Percentiles rank a stretch among this genome's conserved stretches.
phyloP scores from a whole-genome alignment of 2,329 filamentous ascomycete genomes.

The Cercospora sp. region DNA sequence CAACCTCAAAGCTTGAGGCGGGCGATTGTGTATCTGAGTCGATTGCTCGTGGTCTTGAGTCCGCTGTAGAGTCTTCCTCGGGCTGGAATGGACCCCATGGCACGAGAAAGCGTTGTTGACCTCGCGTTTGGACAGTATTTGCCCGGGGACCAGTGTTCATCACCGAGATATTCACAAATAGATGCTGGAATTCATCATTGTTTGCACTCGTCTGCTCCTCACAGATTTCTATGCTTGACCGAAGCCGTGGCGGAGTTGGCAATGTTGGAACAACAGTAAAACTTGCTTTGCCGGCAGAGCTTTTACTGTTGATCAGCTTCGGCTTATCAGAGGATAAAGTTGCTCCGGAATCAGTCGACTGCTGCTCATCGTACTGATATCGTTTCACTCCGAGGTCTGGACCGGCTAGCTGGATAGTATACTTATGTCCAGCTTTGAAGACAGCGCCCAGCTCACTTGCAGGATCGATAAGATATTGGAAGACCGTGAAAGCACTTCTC shows the following conservation, averaged over 20 bases:
- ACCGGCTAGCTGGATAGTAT: neutral
- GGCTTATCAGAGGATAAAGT: neutral
- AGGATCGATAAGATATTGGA: neutral
- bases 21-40: neutral
- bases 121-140: neutral
- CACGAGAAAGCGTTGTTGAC: neutral
- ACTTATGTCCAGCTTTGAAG: neutral
- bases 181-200: neutral
- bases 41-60: neutral
- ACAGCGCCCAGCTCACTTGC: neutral
- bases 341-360: neutral
- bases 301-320: neutral
- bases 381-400: neutral
- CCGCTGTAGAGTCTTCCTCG: neutral
- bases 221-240: neutral
- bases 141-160: neutral
- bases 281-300: neutral
- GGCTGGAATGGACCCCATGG: neutral
- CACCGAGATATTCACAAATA: neutral
- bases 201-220: neutral
- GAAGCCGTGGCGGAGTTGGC: neutral
- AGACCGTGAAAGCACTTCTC: neutral
- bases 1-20: neutral
- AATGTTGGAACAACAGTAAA: neutral
- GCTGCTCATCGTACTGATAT: neutral